phyloP scores from a whole-genome alignment of 2,329 filamentous ascomycete species.

The Lasiodiplodia citricola region DNA sequence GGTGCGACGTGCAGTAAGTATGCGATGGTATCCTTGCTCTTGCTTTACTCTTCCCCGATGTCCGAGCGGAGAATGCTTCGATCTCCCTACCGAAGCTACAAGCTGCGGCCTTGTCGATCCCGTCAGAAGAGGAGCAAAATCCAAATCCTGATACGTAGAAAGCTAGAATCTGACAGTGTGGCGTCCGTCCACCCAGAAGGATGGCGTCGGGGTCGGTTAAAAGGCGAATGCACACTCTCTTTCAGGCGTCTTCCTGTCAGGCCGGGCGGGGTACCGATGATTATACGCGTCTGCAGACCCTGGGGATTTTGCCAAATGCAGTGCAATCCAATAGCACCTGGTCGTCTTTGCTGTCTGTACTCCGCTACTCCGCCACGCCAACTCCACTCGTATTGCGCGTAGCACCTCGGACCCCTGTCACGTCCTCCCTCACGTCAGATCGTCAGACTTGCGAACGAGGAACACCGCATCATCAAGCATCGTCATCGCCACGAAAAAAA shows the following conservation, averaged over 20 bases:
- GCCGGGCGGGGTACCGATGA: slow-evolving; percentile 12
- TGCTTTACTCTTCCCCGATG: neutral
- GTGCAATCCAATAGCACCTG: neutral
- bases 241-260: neutral
- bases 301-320: neutral
- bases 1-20: neutral
- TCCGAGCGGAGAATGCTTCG: neutral
- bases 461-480: neutral
- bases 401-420: neutral
- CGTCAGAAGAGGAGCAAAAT: neutral
- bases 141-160: neutral
- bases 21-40: neutral
- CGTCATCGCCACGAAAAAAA: neutral
- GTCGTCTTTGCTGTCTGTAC: neutral
- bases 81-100: neutral
- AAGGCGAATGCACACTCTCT: neutral
- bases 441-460: neutral
- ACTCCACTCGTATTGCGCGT: slow-evolving; percentile 11
- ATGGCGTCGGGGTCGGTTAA: neutral
- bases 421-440: slow-evolving; percentile 7
- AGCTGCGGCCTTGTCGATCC: neutral
- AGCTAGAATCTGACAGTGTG: neutral
- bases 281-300: neutral
- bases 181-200: neutral
- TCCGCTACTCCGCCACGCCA: neutral